phyloP scores from a whole-genome alignment of 2,329 filamentous ascomycete species.

The Penicillium italicum region DNA sequence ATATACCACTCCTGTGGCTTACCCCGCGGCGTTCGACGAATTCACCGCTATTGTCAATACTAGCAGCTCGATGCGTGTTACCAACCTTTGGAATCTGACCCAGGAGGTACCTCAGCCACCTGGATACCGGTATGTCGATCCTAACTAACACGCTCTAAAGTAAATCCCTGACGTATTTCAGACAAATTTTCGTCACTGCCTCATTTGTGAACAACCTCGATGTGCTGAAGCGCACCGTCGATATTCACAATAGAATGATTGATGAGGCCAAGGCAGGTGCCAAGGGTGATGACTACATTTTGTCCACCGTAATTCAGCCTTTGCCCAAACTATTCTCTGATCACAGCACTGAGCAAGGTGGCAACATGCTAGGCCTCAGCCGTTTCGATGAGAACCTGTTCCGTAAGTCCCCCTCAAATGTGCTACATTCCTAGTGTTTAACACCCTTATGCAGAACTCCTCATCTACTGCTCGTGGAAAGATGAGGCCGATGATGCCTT shows the following conservation, averaged over 20 bases:
- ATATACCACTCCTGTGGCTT: conserved; percentile 14
- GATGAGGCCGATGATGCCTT: conserved; percentile 33
- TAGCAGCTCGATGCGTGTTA: conserved; percentile 13
- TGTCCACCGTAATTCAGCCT: conserved; percentile 39
- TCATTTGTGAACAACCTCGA: not conserved
- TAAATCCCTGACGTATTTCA: not conserved
- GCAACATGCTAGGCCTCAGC: conserved; percentile 39
- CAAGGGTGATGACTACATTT: conserved; percentile 19
- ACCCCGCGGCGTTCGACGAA: conserved; percentile 10
- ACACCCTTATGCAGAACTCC: conserved; percentile 27
- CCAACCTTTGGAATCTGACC: conserved; percentile 18
- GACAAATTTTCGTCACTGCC: not conserved
- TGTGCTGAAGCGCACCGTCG: not conserved
- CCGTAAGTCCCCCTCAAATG: conserved; percentile 7
- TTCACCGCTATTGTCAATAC: conserved; percentile 15
- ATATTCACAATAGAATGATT: conserved; percentile 11
- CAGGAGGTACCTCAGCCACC: conserved; percentile 17
- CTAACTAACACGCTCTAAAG: too few species aligned
- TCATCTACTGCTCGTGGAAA: conserved; percentile 26
- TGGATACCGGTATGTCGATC: conserved; percentile 5
- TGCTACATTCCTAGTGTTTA: conserved; percentile 4
- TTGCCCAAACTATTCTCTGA: conserved; percentile 39
- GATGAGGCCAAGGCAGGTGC: conserved; percentile 14
- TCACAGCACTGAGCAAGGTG: conserved; percentile 33
- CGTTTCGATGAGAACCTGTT: conserved; percentile 28